phyloP scores from a whole-genome alignment of 495 filamentous ascomycete genomes.

The Usnea hakonensis region DNA sequence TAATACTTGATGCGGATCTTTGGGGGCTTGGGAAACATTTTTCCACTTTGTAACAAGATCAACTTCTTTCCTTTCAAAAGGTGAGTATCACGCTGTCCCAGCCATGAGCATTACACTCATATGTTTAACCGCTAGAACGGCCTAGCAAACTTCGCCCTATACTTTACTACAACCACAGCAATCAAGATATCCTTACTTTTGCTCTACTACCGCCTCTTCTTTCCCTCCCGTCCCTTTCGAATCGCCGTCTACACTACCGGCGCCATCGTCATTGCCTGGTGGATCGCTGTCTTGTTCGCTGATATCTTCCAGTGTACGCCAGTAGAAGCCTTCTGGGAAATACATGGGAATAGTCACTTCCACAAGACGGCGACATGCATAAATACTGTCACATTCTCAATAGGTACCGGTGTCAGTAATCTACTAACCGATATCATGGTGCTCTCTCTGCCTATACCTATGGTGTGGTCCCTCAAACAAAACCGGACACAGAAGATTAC shows the following conservation, averaged over 20 bases:
- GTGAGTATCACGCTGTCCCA: not conserved
- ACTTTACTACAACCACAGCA: constrained; percentile 8
- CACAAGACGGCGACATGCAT: constrained; percentile 15
- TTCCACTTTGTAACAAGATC: not conserved
- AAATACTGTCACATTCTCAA: constrained; percentile 9
- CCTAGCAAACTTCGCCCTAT: constrained; percentile 2
- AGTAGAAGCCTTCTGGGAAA: constrained; percentile 16
- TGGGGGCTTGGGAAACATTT: constrained; percentile 12
- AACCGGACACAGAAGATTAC: constrained; percentile 27
- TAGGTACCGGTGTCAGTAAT: constrained; percentile 20
- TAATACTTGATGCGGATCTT: constrained; percentile 3
- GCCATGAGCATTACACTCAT: not conserved
- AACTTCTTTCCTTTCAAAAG: constrained; percentile 15
- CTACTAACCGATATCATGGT: constrained; percentile 33
- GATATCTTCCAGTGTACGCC: constrained; percentile 21
- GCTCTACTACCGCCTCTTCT: constrained; percentile 17
- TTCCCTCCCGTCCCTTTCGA: constrained; percentile 6
- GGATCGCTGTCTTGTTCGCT: constrained; percentile 14
- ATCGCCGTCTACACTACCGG: constrained; percentile 3
- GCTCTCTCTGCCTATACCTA: constrained; percentile 32
- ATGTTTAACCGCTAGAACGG: not conserved
- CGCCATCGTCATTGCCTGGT: constrained; percentile 8
- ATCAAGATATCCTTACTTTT: constrained; percentile 13
- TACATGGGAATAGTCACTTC: not conserved
- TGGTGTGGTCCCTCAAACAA: constrained; percentile 31